Evolutionary conservation across 129 eudicot genomes (phyloP), one percentile per base, ranked within the genome.

Genomic region (Flaveria ramosissima): DNA sequence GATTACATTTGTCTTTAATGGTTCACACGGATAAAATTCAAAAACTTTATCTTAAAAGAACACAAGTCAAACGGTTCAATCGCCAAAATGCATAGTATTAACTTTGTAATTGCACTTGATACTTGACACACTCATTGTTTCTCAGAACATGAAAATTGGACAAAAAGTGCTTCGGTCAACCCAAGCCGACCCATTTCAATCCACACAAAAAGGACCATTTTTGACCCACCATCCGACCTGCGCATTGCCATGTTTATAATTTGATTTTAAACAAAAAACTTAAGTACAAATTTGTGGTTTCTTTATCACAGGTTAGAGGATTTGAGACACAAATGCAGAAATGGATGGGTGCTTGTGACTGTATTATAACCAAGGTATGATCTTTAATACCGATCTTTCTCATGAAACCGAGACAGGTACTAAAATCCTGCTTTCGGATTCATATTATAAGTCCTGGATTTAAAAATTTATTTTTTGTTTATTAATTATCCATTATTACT

Each of bases 261-360:
- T 61, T 24, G 19, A 61, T 26, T 61, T 26, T 11, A 13, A 61
- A 27, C 42, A 26, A 24, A 24, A 61, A 61, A 61, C 67, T 13
- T 61, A 61, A 61, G n/a, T 13, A 61, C 17, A 27, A 36, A 0
- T 64, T 61, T 72, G 8, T 21, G 65, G 53, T 77, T 76, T 42
- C 41, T 72, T 68, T 41, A 12, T 39, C 70, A 65, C 59, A 92
- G 97, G 63, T 92, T 70, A 86, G 91, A 86, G 96, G 96, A 26
- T 89, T 87, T 62, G 91, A 92, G 88, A 92, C 85, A 60, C 93
- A 92, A 9, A 92, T 92, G 97, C 87, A 85, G 80, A 92, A 92
- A 78, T 92, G 96, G 96, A 92, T 92, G 97, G 97, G 89, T n/a
- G 90, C 96, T 76, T 92, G 97, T 32, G 97, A 92, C 77, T 92